Evolutionary conservation across 257 asterid genomes (phyloP), one percentile per base, ranked within the genome.

Genomic region (Echium plantagineum): DNA sequence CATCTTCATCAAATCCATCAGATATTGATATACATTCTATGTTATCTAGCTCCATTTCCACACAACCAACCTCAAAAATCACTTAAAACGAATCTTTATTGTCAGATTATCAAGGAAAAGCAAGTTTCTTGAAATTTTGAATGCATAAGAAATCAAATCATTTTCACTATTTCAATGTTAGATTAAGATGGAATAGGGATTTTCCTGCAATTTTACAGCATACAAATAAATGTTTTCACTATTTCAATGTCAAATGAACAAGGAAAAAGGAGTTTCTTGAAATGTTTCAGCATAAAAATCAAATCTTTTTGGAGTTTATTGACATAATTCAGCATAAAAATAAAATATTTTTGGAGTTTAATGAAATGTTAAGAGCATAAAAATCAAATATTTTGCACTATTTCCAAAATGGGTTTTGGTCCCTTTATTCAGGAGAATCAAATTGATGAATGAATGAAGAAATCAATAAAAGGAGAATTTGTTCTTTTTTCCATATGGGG

Each of bases 21-120:
- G 76, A 63, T 52, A 74, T 64, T 65, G 82, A 58, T 61, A 73
- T 54, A 74, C 82, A 77, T 77, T 77, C 74, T 61, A 73, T 77
- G 71, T 78, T 70, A 21, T 75, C 72, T 68, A 66, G 53, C 54
- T 77, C 79, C 82, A 77, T 77, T 61, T 38, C 48, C 9, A 7
- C 15, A 38, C 12, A 8, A 24, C 26, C 26, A 24, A 24, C 26
- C 55, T 7, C 47, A 8, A 35, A 7, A 28, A 28, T 6, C 32
- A 48, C 20, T 17, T 52, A 6, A 8, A 53, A 38, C 18, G 13
- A 30, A 22, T 7, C 28, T 13, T 7, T 9, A 13, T 7, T 21
- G 15, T 12, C 5, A 21, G 52, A 20, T 58, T 7, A 19, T 59
- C 10, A 35, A 35, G 47, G 13, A 0, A 9, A 46, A 52, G 18